Evolutionary conservation across 176 grass and related monocot species (phyloP).

Genomic region (Areca catechu): DNA sequence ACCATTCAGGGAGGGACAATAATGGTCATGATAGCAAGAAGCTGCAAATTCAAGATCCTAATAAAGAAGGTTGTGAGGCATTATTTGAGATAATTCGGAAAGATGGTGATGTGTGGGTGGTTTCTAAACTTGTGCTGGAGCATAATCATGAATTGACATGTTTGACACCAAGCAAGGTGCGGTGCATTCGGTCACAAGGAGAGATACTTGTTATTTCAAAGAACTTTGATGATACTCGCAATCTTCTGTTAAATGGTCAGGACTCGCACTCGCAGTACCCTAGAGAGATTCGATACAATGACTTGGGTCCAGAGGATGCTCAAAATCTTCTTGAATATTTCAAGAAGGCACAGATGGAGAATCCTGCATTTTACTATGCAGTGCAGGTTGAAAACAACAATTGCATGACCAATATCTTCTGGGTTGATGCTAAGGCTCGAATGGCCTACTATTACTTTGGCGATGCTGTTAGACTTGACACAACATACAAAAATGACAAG

Average conservation of each 20-base stretch:
- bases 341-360: slow-evolving; percentile 44
- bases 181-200: slow-evolving; percentile 86
- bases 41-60: slow-evolving; percentile 32
- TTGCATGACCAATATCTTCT: slow-evolving; percentile 61
- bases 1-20: slow-evolving; percentile 72
- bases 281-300: slow-evolving; percentile 62
- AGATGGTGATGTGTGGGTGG: slow-evolving; percentile 59
- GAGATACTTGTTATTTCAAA: slow-evolving; percentile 90
- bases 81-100: slow-evolving; percentile 91
- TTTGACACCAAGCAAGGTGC: slow-evolving; percentile 49
- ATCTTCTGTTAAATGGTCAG: slow-evolving; percentile 66
- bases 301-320: slow-evolving; percentile 79
- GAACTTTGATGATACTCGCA: slow-evolving; percentile 89
- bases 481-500: slow-evolving; percentile 49
- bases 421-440: slow-evolving; percentile 72
- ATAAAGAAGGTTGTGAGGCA: slow-evolving; percentile 62
- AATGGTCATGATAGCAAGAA: slow-evolving; percentile 42
- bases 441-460: slow-evolving; percentile 92
- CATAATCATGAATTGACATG: slow-evolving; percentile 70
- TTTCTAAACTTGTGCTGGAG: slow-evolving; percentile 82
- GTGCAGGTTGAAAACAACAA: slow-evolving; percentile 62
- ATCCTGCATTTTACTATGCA: slow-evolving; percentile 72
- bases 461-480: slow-evolving; percentile 65
- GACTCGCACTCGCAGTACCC: slow-evolving; percentile 39
- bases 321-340: slow-evolving; percentile 74